Conservation (phyloP, 1,284 basidiomycete species). For the Pseudozyma sp. region DNA sequence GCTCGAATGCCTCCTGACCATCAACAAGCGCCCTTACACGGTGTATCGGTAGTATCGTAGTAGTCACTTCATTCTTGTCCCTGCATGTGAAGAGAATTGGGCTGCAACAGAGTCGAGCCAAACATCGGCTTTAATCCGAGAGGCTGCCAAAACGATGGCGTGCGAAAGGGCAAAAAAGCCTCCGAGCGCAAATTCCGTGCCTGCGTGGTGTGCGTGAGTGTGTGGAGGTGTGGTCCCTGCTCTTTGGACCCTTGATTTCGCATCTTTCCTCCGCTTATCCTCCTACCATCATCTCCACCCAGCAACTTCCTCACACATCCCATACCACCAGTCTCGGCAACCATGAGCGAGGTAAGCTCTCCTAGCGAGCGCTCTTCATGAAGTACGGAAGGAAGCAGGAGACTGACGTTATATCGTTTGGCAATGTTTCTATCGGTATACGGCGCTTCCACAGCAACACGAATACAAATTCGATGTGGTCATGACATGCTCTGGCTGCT, state of each 20-base stretch:
- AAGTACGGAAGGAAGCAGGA: too few relatives aligned
- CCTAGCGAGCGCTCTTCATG: too few relatives aligned
- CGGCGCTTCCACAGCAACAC: constrained; percentile 30
- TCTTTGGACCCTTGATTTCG: constrained; percentile 12
- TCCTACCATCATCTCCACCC: constrained; percentile 2
- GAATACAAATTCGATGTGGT: constrained; percentile 76
- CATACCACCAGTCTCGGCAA: neutral
- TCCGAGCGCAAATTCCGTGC: constrained; percentile 3
- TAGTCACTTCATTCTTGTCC: too few relatives aligned
- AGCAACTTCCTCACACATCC: neutral
- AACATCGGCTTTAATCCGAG: too few relatives aligned
- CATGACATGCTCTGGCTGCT: constrained; percentile 87
- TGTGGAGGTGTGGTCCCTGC: constrained; percentile 7
- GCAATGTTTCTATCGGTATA: too few relatives aligned
- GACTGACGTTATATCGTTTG: too few relatives aligned
- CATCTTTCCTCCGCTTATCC: neutral
- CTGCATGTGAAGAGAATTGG: too few relatives aligned
- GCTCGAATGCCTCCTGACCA: too few relatives aligned
- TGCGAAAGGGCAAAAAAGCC: constrained; percentile 9
- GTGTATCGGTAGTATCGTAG: too few relatives aligned
- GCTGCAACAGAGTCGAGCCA: too few relatives aligned
- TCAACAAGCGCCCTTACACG: too few relatives aligned
- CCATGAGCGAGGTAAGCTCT: constrained; percentile 22
- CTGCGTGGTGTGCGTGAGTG: neutral
- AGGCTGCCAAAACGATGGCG: neutral